Evolutionary conservation across 169 alveolate species (phyloP).

Genomic region (Eimeria tenella): DNA sequence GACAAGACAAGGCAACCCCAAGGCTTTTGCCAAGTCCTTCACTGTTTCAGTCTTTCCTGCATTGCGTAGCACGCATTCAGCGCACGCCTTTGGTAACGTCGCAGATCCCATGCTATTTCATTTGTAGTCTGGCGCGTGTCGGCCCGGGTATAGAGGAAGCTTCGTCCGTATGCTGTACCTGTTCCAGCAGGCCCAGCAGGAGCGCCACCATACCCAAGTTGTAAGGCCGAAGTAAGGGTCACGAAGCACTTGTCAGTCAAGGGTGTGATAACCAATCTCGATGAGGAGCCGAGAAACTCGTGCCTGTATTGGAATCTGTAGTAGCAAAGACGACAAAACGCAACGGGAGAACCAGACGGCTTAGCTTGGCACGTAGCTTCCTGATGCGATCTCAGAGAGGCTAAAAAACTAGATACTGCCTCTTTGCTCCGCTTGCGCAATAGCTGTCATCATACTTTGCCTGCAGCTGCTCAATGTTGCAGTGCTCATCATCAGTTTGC

Average conservation of each 20-base stretch:
- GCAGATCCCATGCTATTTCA: too few relatives aligned
- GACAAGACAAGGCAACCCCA: slow-evolving; percentile 96
- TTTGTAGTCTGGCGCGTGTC: too few relatives aligned
- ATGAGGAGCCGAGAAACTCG: slow-evolving; percentile 95
- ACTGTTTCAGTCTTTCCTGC: slow-evolving; percentile 98
- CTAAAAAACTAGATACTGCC: too few relatives aligned
- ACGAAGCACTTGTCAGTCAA: slow-evolving; percentile 97
- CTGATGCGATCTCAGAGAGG: too few relatives aligned
- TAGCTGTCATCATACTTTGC: slow-evolving; percentile 1
- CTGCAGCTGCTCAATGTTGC: slow-evolving; percentile 66
- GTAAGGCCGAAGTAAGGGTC: slow-evolving; percentile 94
- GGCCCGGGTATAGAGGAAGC: too few relatives aligned
- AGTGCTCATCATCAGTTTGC: slow-evolving; percentile 80
- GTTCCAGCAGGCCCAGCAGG: slow-evolving; percentile 97
- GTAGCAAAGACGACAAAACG: slow-evolving; percentile 77
- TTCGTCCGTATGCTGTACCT: slow-evolving; percentile 70
- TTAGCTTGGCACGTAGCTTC: too few relatives aligned
- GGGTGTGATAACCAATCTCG: slow-evolving; percentile 96
- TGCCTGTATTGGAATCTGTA: slow-evolving; percentile 89
- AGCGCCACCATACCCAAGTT: slow-evolving; percentile 94
- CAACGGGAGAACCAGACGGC: too few relatives aligned
- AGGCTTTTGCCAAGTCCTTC: slow-evolving; percentile 95
- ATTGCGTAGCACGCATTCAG: slow-evolving; percentile 35
- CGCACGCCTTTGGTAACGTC: too few relatives aligned
- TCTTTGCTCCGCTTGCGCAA: not conserved